Base-by-base conservation (phyloP, 2,329 filamentous ascomycete species). In the Endocalyx cinctus region DNA sequence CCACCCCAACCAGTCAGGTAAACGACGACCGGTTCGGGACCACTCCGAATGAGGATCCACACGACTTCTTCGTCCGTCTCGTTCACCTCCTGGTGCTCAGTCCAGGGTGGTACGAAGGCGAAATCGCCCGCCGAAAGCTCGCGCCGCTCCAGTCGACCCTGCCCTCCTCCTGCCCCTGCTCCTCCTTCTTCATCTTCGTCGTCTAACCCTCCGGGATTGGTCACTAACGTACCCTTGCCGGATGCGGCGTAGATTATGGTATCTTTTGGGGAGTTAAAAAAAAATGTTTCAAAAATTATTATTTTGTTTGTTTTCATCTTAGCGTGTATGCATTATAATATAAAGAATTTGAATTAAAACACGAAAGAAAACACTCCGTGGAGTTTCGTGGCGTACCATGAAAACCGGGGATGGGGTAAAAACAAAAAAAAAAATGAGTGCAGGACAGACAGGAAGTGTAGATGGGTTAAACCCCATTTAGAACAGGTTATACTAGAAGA, bases 21-120 rank as follows among this genome's bases (percentile, higher is more conserved):
- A 17, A 77, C 75, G 5, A 82, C 77, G 2, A 77, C 67, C 0
- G 81, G 80, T 35, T 67, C 64, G 3, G 70, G 54, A 1, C 80
- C 82, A 43, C 72, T 77, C 15, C 80, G 69, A 5, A 78, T 75
- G 27, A 86, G 70, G 10, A 84, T 70, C 77, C 80, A 84, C 23
- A 77, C 70, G 2, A 82, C 61, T 19, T 74, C 69, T 2, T 54
- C 55, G 27, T 79, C 74, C 2, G 71, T 70, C 23, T 84, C 73
- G 47, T 87, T 87, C 14, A 79, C 63, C 34, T 81, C 71, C 53
- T 85, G 80, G 57, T 87, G 80, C 53, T 87, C 81, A 1, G 77
- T 75, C 67, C 72, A 84, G 0, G 80, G 74, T 1, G 82, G 82
- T 10, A 87, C 72, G 34, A 84, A 68, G 4, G 79, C 80, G 55